Evolutionary conservation across 1,139 yeast genomes (phyloP).

Genomic region (Protomyces lactucae-debilis): DNA sequence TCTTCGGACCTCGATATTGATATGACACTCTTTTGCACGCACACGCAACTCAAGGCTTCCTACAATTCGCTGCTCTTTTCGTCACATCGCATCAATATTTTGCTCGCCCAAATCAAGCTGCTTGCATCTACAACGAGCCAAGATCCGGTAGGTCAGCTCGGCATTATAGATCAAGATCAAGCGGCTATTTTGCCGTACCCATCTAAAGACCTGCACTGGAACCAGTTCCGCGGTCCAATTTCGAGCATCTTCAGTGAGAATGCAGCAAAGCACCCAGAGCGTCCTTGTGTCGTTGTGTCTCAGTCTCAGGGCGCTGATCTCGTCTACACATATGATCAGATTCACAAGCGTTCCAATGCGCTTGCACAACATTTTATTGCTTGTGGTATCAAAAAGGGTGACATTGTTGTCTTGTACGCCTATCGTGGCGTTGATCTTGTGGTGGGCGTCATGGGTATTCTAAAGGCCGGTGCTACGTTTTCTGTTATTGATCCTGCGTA

Average conservation of each 20-base stretch:
- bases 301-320: slow-evolving; percentile 51
- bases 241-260: slow-evolving; percentile 88
- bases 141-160: slow-evolving; percentile 54
- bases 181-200: slow-evolving; percentile 72
- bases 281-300: slow-evolving; percentile 89
- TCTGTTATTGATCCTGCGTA: slow-evolving; percentile 98
- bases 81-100: slow-evolving; percentile 63
- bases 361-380: slow-evolving; percentile 82
- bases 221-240: slow-evolving; percentile 85
- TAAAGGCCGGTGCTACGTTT: slow-evolving; percentile 97
- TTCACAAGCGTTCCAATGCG: slow-evolving; percentile 87
- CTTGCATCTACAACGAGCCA: slow-evolving; percentile 38
- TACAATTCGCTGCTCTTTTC: slow-evolving; percentile 77
- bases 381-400: slow-evolving; percentile 82
- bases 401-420: slow-evolving; percentile 95
- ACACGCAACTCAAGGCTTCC: slow-evolving; percentile 4
- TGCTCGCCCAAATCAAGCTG: slow-evolving; percentile 54
- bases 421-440: slow-evolving; percentile 95
- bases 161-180: slow-evolving; percentile 64
- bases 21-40: slow-evolving; percentile 15
- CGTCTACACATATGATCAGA: slow-evolving; percentile 70
- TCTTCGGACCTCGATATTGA: slow-evolving; percentile 57
- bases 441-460: slow-evolving; percentile 95
- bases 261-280: slow-evolving; percentile 75
- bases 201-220: slow-evolving; percentile 79